These are phyloP conservation scores for Podospora comata DNA, from an alignment of 495 filamentous ascomycete species.

Conservation along the genomic window DNA sequence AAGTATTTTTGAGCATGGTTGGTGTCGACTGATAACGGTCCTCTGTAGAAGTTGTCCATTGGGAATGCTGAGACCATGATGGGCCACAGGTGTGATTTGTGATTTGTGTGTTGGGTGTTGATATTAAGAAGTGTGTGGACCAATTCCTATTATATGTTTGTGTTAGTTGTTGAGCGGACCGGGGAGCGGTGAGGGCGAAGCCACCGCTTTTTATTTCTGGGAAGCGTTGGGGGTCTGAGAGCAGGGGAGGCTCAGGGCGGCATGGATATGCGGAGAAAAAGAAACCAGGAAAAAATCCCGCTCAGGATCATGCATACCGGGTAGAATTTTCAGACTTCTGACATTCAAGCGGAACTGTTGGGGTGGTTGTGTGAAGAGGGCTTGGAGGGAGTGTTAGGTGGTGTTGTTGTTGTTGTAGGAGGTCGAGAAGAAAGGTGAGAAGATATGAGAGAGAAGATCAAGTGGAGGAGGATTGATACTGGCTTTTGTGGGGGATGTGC, in stretches of 20 bases:
- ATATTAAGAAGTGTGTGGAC: slow-evolving; percentile 24
- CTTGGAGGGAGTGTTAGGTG: background rate
- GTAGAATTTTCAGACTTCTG: background rate
- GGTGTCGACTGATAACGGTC: slow-evolving; percentile 61
- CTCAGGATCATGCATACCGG: slow-evolving; percentile 4
- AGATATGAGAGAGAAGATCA: slow-evolving; percentile 6
- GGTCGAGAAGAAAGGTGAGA: background rate
- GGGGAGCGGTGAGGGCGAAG: slow-evolving; percentile 35
- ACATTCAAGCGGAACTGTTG: background rate
- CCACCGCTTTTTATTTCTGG: slow-evolving; percentile 32
- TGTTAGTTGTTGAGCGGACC: slow-evolving; percentile 36
- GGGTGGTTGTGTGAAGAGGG: background rate
- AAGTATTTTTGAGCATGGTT: slow-evolving; percentile 57
- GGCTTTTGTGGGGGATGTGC: slow-evolving; percentile 16
- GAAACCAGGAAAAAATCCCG: slow-evolving; percentile 10
- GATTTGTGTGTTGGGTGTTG: slow-evolving; percentile 18
- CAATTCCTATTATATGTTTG: slow-evolving; percentile 32
- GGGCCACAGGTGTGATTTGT: slow-evolving; percentile 33
- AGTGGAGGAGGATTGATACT: background rate
- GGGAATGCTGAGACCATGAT: slow-evolving; percentile 51
- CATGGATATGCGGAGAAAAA: slow-evolving; percentile 10
- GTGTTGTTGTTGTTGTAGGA: background rate
- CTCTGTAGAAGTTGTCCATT: slow-evolving; percentile 61
- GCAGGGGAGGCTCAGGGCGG: slow-evolving; percentile 18
- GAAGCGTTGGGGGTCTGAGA: slow-evolving; percentile 19